phyloP scores from a whole-genome alignment of 1,139 yeast genomes.

The Lodderomyces theae region DNA sequence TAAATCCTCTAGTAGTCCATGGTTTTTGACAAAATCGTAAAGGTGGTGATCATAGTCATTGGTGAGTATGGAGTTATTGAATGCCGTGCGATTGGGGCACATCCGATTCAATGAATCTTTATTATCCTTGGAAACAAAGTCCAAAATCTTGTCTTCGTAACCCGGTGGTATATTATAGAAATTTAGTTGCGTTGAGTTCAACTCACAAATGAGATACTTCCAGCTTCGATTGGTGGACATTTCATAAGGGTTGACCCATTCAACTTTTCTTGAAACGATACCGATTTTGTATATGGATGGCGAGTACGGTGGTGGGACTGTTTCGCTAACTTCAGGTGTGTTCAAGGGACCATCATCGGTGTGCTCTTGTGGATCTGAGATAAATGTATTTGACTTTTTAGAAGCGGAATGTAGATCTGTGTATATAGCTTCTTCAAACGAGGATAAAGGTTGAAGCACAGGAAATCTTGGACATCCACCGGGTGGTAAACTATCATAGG shows the following conservation, averaged over 20 bases:
- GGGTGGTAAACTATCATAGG: conserved; percentile 42
- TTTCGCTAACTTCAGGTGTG: background rate
- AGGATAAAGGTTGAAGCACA: conserved; percentile 19
- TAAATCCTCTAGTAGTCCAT: conserved; percentile 20
- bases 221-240: conserved; percentile 60
- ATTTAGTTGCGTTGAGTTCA: conserved; percentile 74
- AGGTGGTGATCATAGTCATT: conserved; percentile 39
- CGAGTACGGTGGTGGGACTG: conserved; percentile 46
- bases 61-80: conserved; percentile 27
- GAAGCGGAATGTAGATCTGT: background rate
- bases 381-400: too few relatives aligned
- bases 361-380: too few relatives aligned
- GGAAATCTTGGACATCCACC: conserved; percentile 56
- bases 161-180: conserved; percentile 46
- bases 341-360: background rate
- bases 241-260: conserved; percentile 68
- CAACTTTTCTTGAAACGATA: conserved; percentile 53
- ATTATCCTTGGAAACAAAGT: conserved; percentile 17
- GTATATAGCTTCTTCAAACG: conserved; percentile 2
- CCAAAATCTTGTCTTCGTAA: conserved; percentile 29
- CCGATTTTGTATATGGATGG: conserved; percentile 61
- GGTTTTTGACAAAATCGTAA: conserved; percentile 29
- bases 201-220: conserved; percentile 60
- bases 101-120: too few relatives aligned
- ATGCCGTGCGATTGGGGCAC: background rate